A percentile compares a stretch with the other conserved stretches of the same genome.
Evolutionary conservation across 345 rosid genomes (phyloP).

Genomic region (Salix dunnii): DNA sequence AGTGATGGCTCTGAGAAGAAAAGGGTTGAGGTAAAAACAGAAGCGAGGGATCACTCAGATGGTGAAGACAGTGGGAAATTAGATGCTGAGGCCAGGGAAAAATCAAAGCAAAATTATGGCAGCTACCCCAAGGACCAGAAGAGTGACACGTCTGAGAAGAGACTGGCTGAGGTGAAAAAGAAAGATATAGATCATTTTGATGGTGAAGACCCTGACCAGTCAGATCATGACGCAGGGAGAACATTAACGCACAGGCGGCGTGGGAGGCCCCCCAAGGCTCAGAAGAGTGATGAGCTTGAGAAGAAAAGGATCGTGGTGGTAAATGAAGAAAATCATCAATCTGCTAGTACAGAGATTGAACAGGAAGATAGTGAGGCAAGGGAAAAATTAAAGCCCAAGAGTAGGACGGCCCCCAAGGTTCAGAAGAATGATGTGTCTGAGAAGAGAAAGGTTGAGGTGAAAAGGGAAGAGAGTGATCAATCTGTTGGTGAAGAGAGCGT

Average conservation of each 20-base stretch:
- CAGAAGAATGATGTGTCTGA: not conserved
- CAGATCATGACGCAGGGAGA: not conserved
- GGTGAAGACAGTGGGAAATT: not conserved
- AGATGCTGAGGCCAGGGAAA: not conserved
- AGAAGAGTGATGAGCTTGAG: conserved; percentile 1
- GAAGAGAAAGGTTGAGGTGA: not conserved
- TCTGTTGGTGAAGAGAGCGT: not conserved
- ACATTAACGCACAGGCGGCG: conserved; percentile 13
- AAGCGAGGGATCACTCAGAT: conserved; percentile 12
- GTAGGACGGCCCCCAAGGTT: conserved; percentile 34
- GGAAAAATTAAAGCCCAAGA: conserved; percentile 15
- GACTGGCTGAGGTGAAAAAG: not conserved
- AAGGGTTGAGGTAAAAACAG: conserved; percentile 9
- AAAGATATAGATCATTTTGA: not conserved
- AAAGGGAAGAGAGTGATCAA: conserved; percentile 1
- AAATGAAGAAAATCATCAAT: conserved; percentile 4
- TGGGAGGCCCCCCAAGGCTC: conserved; percentile 29
- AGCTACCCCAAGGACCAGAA: conserved; percentile 31
- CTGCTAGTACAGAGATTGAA: not conserved
- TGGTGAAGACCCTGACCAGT: not conserved
- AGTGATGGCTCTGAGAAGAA: conserved; percentile 14
- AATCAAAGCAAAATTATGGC: conserved; percentile 15
- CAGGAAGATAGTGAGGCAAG: not conserved
- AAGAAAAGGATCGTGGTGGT: not conserved
- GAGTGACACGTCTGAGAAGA: not conserved